A percentile compares a stretch with the other conserved stretches of the same genome.
These are phyloP conservation scores for Cyclotella sp. DNA, from an alignment of 108 stramenopile species.

Conservation along the genomic window DNA sequence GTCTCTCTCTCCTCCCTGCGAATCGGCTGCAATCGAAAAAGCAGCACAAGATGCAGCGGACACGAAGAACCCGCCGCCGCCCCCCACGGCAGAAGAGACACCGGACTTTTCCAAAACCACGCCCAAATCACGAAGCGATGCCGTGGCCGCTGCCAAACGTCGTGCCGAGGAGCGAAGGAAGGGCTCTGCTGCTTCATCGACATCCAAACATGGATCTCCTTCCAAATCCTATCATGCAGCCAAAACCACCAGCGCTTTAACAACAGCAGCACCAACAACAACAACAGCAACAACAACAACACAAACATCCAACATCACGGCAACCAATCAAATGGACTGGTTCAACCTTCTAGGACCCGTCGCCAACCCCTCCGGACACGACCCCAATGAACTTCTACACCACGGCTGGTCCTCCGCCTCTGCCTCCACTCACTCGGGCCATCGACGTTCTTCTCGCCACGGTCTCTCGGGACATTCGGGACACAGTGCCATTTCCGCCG, in stretches of 20 bases:
- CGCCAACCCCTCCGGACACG: constrained; percentile 61
- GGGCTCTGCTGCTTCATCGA: background rate
- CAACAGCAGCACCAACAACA: constrained; percentile 19
- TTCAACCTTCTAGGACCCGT: constrained; percentile 87
- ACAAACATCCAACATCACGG: background rate
- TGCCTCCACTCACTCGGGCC: constrained; percentile 7
- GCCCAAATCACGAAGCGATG: constrained; percentile 37
- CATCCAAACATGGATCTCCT: background rate
- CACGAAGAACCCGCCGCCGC: background rate
- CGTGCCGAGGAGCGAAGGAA: constrained; percentile 43
- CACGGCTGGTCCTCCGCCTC: constrained; percentile 1
- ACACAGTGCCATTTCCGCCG: constrained; percentile 37
- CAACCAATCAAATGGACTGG: constrained; percentile 70
- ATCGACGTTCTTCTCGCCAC: constrained; percentile 22
- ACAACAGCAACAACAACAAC: constrained; percentile 8
- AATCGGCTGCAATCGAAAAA: background rate
- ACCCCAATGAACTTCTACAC: constrained; percentile 3
- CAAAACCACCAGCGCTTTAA: background rate
- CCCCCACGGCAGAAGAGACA: background rate
- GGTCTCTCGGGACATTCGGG: constrained; percentile 21
- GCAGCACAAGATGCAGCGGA: background rate
- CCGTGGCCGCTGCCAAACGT: constrained; percentile 47
- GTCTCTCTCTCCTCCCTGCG: constrained; percentile 8
- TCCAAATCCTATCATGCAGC: background rate
- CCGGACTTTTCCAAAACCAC: constrained; percentile 20